Conservation (phyloP, 257 asterid species). For the Solanum verrucosum region DNA sequence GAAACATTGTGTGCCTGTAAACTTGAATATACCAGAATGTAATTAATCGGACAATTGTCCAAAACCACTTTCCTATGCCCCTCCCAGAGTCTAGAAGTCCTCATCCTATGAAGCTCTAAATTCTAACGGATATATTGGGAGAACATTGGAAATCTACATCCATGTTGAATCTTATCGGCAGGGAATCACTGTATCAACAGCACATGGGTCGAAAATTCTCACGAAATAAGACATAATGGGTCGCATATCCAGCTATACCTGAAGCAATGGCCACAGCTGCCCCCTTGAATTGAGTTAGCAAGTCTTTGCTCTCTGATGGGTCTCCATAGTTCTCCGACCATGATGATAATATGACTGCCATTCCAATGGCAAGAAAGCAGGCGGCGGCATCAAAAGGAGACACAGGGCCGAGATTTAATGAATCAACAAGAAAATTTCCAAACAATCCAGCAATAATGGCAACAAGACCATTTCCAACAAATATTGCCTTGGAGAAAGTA, state of each 20-base stretch:
- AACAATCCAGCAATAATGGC: conserved; percentile 86
- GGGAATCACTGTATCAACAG: not conserved
- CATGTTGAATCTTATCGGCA: not conserved
- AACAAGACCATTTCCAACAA: conserved; percentile 93
- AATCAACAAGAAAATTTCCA: conserved; percentile 80
- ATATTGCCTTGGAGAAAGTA: conserved; percentile 93
- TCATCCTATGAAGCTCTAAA: not conserved
- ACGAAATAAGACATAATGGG: not conserved
- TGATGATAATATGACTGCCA: conserved; percentile 78
- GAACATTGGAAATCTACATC: not conserved
- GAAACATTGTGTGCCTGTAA: not conserved
- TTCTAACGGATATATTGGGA: not conserved
- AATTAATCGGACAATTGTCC: not conserved
- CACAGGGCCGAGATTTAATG: conserved; percentile 82
- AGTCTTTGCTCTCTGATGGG: conserved; percentile 81
- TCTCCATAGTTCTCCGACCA: conserved; percentile 95
- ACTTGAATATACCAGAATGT: not conserved
- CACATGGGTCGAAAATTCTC: not conserved
- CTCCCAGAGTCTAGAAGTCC: not conserved
- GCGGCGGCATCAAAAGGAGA: conserved; percentile 96
- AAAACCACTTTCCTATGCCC: not conserved
- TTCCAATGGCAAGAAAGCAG: conserved; percentile 74
- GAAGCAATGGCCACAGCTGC: conserved; percentile 95
- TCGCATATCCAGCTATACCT: conserved; percentile 28
- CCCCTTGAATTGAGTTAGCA: conserved; percentile 80